Percentiles rank a stretch among this genome's conserved stretches.
phyloP scores from a whole-genome alignment of 2,329 filamentous ascomycete genomes.

The Hymenotorrendiella dingleyae region DNA sequence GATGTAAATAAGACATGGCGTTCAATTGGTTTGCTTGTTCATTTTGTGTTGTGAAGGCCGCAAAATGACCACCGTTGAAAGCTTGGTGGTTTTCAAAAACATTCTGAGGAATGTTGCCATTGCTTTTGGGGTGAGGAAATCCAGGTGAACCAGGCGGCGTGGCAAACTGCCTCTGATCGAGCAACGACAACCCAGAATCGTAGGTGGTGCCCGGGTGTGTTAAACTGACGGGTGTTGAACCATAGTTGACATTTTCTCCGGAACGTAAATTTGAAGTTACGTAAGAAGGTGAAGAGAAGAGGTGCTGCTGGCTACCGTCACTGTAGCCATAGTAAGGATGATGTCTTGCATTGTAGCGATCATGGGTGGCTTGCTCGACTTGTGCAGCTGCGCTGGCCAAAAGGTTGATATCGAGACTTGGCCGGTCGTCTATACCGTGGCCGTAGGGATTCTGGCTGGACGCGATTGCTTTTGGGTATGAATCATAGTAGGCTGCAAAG shows the following conservation, averaged over 20 bases:
- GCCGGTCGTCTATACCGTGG: conserved; percentile 38
- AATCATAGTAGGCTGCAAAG: conserved; percentile 82
- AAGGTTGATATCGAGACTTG: conserved; percentile 47
- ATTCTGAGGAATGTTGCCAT: no score
- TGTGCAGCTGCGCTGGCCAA: conserved; percentile 56
- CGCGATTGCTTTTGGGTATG: conserved; percentile 48
- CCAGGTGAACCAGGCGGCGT: conserved; percentile 94
- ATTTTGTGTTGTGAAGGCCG: no score
- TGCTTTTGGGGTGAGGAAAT: no score
- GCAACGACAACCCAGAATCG: conserved; percentile 89
- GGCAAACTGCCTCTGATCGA: conserved; percentile 96
- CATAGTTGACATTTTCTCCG: conserved; percentile 72
- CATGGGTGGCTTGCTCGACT: conserved; percentile 45
- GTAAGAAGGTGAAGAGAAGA: conserved; percentile 62
- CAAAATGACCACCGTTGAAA: no score
- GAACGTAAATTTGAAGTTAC: conserved; percentile 90
- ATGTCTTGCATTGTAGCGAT: conserved; percentile 41
- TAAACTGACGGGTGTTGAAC: conserved; percentile 72
- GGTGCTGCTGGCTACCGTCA: conserved; percentile 42
- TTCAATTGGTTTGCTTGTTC: no score
- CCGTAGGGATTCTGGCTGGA: conserved; percentile 44
- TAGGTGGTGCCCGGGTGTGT: conserved; percentile 88
- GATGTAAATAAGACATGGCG: no score
- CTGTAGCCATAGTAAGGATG: conserved; percentile 39
- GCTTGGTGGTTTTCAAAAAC: no score